Base-by-base conservation (phyloP, 148 eudicot species). In the Rhododendron griersonianum region DNA sequence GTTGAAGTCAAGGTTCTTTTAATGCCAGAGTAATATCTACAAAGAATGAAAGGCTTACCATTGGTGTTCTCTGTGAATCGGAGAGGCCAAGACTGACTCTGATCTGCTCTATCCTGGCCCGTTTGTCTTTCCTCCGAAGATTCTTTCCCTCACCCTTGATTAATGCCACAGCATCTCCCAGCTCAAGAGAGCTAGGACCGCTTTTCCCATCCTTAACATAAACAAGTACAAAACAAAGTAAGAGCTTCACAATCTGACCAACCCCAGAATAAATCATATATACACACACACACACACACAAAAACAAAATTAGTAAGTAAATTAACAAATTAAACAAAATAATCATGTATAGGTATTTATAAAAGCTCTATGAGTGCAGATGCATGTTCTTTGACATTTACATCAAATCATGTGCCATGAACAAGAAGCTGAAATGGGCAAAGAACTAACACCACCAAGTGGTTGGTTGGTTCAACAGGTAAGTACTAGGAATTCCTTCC, bases 71-170 rank as follows among this genome's bases (percentile, higher is more conserved):
- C 89, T 94, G 92, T 21, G 96, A 93, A 90, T 97, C 99, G 63
- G 99, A 97, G 89, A 97, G 99, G 81, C 99, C 98, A 88, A 97
- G 98, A 87, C 95, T 95, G 85, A 97, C 99, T 90, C 98, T 94
- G 83, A 97, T 95, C 91, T 95, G 98, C 88, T 97, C 98, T 77
- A 97, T 97, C 89, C 98, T 93, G 25, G 93, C 92, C 39, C 98
- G 90, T 90, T 95, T 97, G 88, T 97, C 99, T 92, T 97, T 97
- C 91, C 99, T 93, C 73, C 98, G 90, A 41, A 97, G 92, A 78
- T 63, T 91, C 90, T 95, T 95, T 71, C 95, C 96, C 89, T 91
- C 85, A 61, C 99, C 98, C 90, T 85, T 94, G 53, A 97, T 90
- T 84, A 95, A 88, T 82, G 98, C 96, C 86, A 95, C 98, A 81